Evolutionary conservation across 2,329 filamentous ascomycete species (phyloP), one percentile per base, ranked within the genome.

Genomic region (Arthrobotrys musiformis): DNA sequence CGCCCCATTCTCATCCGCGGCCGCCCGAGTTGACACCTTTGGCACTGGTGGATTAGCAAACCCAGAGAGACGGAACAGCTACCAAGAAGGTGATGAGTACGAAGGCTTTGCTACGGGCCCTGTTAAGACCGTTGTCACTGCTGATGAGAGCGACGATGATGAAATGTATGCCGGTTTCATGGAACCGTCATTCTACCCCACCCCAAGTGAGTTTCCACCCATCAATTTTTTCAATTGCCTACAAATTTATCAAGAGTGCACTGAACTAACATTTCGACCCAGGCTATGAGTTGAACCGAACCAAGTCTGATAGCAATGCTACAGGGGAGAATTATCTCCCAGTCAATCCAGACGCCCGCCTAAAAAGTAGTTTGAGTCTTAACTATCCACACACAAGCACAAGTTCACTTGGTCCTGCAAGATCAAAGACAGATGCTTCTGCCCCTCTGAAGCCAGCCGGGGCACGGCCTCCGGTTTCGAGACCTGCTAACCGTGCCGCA

Each of bases 351-450:
- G 73, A 77, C 64, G 58, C 60, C 46, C 73, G 73, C 66, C 73
- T 77, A 66, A 77, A 77, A 77, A 77, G 73, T 77, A 77, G 73
- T 77, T 77, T 77, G 73, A 77, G 73, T 70, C 73, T 77, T 42
- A 77, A 77, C 73, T 77, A 77, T 67, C 73, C 73, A 67, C 73
- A 77, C 50, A 77, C 66, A 66, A 77, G 73, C 73, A 77, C 73
- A 62, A 70, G 60, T 70, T 60, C 66, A 60, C n/a, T 70, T 77
- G 66, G 66, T 70, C 73, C 73, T 66, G 66, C 66, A 42, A 89
- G 95, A 72, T 97, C 95, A 37, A 94, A 96, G 84, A 99, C 95
- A 7, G 95, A 99, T 84, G 94, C 94, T 42, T 92, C 97, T 42
- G 91, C 78, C 42, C 78, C 80, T 74, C 60, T 76, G 63, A 78